Evolutionary conservation across 2,329 filamentous ascomycete genomes (phyloP), one percentile per base, ranked within the genome.

Genomic region (Calonectria hongkongensis): DNA sequence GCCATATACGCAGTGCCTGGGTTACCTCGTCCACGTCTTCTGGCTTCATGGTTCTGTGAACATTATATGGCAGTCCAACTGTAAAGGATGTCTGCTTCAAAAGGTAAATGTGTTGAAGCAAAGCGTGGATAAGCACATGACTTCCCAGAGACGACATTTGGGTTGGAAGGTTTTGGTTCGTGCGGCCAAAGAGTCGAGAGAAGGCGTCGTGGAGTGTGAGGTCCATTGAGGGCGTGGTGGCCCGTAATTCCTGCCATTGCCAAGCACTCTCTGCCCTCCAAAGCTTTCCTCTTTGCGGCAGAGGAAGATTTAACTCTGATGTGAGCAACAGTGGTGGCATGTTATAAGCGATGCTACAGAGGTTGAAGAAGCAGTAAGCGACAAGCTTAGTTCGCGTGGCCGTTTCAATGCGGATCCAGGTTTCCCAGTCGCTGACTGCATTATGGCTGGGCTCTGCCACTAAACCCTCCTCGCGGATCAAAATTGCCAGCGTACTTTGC

Each of bases 21-120:
- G 86, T 85, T 2, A 91, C 87, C 64, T 90, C 88, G 45, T 91
- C 89, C 3, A 91, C 87, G 70, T 92, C 89, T 54, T 91, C 88
- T 0, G 86, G 83, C 56, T 88, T 87, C 73, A 91, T 79, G 0
- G 86, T 88, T 33, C 88, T 84, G 43, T 89, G 87, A 2, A 85
- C 83, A 25, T 88, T 88, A 68, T 88, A 90, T 1, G 86, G 85
- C 2, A 87, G 85, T 0, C 86, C 84, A 2, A 85, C 82, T 2
- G 86, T 86, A 62, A 91, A 87, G 0, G 88, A 90, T 0, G 90
- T 91, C 78, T 93, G 90, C 76, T 93, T 93, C 27, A 94, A 82
- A 45, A 94, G 86, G 80, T 92, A 94, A 18, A 95, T 92, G 73
- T 94, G 92, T 77, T 95, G 93, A 13, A 94, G 88, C 28, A 95